These are phyloP conservation scores for Pseudogymnoascus sp. DNA, from an alignment of 2,329 filamentous ascomycete genomes.

Conservation along the genomic window DNA sequence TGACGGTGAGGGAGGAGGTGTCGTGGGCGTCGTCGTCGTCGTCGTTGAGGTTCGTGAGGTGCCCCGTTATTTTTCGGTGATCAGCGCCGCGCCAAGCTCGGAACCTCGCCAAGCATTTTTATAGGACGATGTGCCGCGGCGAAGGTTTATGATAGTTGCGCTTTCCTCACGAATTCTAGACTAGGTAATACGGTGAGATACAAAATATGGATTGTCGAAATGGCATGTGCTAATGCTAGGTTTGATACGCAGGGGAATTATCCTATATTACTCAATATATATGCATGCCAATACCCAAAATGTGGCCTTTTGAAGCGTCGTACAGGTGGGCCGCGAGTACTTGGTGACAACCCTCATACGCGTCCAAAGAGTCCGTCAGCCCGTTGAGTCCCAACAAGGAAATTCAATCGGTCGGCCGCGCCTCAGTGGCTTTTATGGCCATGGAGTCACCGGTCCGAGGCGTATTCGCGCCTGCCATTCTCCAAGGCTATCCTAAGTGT, in stretches of 20 bases:
- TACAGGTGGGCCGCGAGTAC: neutral
- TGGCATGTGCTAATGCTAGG: neutral
- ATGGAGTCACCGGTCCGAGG: neutral
- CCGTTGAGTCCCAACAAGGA: neutral
- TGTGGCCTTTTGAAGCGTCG: neutral
- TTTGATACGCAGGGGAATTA: neutral
- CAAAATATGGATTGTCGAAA: neutral
- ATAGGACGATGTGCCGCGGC: neutral
- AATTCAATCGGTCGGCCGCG: neutral
- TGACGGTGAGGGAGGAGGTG: constrained; percentile 5
- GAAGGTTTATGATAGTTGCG: neutral
- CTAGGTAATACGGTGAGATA: neutral
- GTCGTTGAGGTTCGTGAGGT: neutral
- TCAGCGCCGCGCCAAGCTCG: neutral
- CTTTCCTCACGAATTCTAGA: neutral
- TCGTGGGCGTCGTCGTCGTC: neutral
- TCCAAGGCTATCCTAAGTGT: neutral
- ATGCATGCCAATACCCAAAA: neutral
- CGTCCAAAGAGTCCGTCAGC: neutral
- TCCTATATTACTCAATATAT: neutral
- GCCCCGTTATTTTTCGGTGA: constrained; percentile 2
- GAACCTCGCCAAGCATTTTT: neutral
- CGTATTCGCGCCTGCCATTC: too few species aligned
- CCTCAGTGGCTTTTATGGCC: neutral
- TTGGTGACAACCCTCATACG: neutral